Conservation (phyloP, 805 yeast genomes). For the Diddensiella caesifluorescens region DNA sequence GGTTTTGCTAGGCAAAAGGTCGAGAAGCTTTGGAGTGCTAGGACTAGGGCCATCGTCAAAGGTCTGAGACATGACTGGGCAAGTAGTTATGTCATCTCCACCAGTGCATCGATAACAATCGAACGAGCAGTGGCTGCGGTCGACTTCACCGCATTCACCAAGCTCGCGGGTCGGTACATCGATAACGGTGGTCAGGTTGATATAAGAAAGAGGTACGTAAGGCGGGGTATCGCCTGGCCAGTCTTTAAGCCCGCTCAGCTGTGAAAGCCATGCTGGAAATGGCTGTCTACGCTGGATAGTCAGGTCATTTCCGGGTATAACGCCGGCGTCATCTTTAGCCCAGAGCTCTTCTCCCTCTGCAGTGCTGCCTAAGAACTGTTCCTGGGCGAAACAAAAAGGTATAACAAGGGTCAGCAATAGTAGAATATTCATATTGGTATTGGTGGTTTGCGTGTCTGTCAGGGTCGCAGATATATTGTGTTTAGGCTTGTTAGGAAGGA, state of each 20-base stretch:
- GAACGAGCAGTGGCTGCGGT: conserved; percentile 63
- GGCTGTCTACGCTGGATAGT: conserved; percentile 34
- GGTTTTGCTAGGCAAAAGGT: conserved; percentile 47
- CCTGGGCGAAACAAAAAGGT: too few relatives aligned
- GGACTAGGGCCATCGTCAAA: conserved; percentile 95
- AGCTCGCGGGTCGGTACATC: conserved; percentile 31
- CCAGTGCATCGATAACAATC: conserved; percentile 79
- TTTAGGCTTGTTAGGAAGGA: too few relatives aligned
- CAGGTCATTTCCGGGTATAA: too few relatives aligned
- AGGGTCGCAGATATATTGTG: too few relatives aligned
- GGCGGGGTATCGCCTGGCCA: conserved; percentile 94
- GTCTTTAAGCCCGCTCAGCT: conserved; percentile 60
- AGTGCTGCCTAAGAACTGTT: too few relatives aligned
- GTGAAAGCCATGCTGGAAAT: conserved; percentile 75
- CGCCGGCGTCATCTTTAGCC: too few relatives aligned
- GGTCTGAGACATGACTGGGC: conserved; percentile 73
- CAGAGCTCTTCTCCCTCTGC: too few relatives aligned
- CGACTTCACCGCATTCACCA: conserved; percentile 52
- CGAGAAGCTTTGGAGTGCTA: conserved; percentile 56
- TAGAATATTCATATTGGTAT: too few relatives aligned
- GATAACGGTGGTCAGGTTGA: conserved; percentile 53
- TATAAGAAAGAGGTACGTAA: conserved; percentile 71
- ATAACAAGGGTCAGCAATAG: too few relatives aligned
- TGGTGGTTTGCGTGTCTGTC: too few relatives aligned
- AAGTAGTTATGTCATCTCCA: conserved; percentile 69